Evolutionary conservation across 1,139 yeast species (phyloP).

Genomic region (Candida pseudoviswanathii): DNA sequence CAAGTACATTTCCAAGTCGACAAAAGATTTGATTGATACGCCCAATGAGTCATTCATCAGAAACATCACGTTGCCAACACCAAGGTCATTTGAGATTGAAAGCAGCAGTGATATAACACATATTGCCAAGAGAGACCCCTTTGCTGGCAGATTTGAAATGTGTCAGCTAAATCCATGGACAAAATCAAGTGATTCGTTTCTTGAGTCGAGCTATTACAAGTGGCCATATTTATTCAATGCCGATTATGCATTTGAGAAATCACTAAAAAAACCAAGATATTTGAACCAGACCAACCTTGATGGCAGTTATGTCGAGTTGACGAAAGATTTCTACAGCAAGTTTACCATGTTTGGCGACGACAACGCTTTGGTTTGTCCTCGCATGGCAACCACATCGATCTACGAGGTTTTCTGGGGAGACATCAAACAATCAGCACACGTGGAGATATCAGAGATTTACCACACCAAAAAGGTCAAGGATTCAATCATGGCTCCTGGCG

Average conservation of each 20-base stretch:
- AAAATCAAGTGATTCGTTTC: slow-evolving; percentile 18
- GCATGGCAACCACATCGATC: slow-evolving; percentile 27
- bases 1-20: slow-evolving; percentile 1
- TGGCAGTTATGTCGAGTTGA: slow-evolving; percentile 36
- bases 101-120: slow-evolving; percentile 14
- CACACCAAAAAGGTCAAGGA: slow-evolving; percentile 17
- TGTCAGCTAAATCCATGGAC: slow-evolving; percentile 39
- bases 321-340: slow-evolving; percentile 28
- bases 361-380: slow-evolving; percentile 25
- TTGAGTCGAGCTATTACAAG: slow-evolving; percentile 34
- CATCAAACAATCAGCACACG: slow-evolving; percentile 23
- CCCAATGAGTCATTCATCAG: slow-evolving; percentile 17
- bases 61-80: slow-evolving; percentile 21
- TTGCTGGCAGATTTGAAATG: slow-evolving; percentile 21
- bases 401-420: slow-evolving; percentile 39
- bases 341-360: slow-evolving; percentile 27
- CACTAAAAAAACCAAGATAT: slow-evolving; percentile 42
- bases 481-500: slow-evolving; percentile 21
- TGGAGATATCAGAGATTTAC: slow-evolving; percentile 26
- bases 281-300: slow-evolving; percentile 22
- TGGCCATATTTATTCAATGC: slow-evolving; percentile 43
- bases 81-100: slow-evolving; percentile 15
- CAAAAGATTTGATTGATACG: slow-evolving; percentile 3
- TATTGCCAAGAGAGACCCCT: slow-evolving; percentile 24
- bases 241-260: slow-evolving; percentile 34